Percentiles rank a stretch among this genome's conserved stretches.
Conservation (phyloP, 164 flowering plant species). For the Magnolia sinica region DNA sequence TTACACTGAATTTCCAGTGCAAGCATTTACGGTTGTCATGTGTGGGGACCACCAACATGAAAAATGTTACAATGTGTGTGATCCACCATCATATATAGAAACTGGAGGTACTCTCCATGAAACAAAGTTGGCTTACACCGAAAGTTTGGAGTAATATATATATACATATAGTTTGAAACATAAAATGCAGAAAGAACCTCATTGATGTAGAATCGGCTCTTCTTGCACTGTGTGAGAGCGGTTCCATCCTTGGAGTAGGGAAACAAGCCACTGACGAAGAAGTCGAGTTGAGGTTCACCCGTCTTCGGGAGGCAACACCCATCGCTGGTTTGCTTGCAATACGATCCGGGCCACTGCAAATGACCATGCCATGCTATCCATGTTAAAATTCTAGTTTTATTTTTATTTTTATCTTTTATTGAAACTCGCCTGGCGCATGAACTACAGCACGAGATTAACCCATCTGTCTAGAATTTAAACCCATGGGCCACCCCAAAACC, state of each 20-base stretch:
- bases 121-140: too few relatives aligned
- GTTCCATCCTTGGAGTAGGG: slow-evolving; percentile 10
- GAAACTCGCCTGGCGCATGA: not conserved
- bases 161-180: not conserved
- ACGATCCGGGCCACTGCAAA: slow-evolving; percentile 19
- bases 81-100: not conserved
- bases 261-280: slow-evolving; percentile 4
- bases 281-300: slow-evolving; percentile 10
- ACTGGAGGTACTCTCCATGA: not conserved
- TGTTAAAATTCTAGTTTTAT: not conserved
- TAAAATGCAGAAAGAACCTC: slow-evolving; percentile 1
- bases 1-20: not conserved
- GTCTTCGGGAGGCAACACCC: slow-evolving; percentile 16
- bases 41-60: not conserved
- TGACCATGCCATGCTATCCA: not conserved
- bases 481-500: not conserved
- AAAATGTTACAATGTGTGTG: too few relatives aligned
- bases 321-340: slow-evolving; percentile 6
- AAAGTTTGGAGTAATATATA: not conserved
- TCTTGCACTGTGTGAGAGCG: slow-evolving; percentile 1
- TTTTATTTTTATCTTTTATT: not conserved
- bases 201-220: not conserved
- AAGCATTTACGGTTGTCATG: not conserved
- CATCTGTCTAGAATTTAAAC: not conserved
- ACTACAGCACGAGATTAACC: too few relatives aligned